Percentiles rank a stretch among this genome's conserved stretches.
phyloP scores from a whole-genome alignment of 805 yeast species.

The Nakazawaea ambrosiae region DNA sequence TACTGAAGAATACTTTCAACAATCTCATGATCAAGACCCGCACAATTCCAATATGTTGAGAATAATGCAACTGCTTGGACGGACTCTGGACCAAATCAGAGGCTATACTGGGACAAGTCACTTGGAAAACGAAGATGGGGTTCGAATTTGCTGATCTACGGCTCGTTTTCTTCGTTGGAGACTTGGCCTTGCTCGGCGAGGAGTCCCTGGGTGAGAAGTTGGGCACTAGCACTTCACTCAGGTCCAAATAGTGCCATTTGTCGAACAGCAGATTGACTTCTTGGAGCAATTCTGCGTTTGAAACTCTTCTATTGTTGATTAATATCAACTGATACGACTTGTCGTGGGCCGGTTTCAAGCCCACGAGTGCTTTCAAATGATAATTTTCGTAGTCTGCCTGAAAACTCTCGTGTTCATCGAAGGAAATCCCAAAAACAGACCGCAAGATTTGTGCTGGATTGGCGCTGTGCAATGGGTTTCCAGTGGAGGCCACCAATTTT shows the following conservation, averaged over 20 bases:
- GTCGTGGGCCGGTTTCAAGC: conserved; percentile 26
- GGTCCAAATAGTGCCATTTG: conserved; percentile 17
- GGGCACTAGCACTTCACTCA: conserved; percentile 11
- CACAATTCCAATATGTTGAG: conserved; percentile 21
- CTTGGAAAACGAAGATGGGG: conserved; percentile 32
- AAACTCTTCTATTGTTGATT: conserved; percentile 32
- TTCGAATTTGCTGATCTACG: conserved; percentile 24
- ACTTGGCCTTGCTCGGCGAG: conserved; percentile 14
- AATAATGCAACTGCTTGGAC: conserved; percentile 22
- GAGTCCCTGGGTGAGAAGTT: conserved; percentile 12
- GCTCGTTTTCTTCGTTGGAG: conserved; percentile 21
- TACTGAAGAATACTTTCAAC: conserved; percentile 22
- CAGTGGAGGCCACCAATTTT: conserved; percentile 3
- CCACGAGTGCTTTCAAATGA: conserved; percentile 31
- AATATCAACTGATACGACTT: conserved; percentile 37
- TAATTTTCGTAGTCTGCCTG: conserved; percentile 21
- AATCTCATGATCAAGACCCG: conserved; percentile 25
- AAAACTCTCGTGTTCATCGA: conserved; percentile 20
- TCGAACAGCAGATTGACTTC: conserved; percentile 21
- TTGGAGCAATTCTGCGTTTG: conserved; percentile 15
- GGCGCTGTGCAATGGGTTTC: background rate
- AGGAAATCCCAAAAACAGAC: conserved; percentile 24
- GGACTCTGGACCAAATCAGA: conserved; percentile 37
- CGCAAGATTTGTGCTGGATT: conserved; percentile 14
- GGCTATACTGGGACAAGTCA: conserved; percentile 19